Percentiles rank a stretch among this genome's conserved stretches.
phyloP scores from a whole-genome alignment of 1,284 basidiomycete genomes.

The Macrocystidia cucumis region DNA sequence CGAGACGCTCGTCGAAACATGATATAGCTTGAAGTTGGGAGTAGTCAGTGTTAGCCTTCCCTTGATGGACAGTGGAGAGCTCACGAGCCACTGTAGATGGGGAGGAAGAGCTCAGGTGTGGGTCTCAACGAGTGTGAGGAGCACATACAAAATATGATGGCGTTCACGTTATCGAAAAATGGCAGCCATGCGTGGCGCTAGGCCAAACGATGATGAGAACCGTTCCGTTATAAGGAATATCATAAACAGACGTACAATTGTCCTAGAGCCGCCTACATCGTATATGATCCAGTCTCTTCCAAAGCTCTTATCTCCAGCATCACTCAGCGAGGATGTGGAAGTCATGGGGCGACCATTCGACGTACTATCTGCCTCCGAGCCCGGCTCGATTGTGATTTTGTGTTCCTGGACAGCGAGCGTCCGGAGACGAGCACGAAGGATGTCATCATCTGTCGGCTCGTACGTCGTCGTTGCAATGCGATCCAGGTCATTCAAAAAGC shows the following conservation, averaged over 20 bases:
- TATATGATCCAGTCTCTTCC: constrained; percentile 39
- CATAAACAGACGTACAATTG: constrained; percentile 24
- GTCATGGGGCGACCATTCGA: constrained; percentile 12
- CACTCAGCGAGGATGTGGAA: constrained; percentile 5
- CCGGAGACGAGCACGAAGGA: constrained; percentile 80
- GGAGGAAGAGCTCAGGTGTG: background rate
- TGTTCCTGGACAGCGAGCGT: constrained; percentile 62
- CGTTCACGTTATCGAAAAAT: constrained; percentile 57
- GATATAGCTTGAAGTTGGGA: constrained; percentile 35
- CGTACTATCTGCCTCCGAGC: constrained; percentile 5
- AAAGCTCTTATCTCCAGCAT: constrained; percentile 14
- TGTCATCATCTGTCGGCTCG: constrained; percentile 81
- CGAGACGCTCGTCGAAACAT: constrained; percentile 56
- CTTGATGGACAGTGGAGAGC: constrained; percentile 5
- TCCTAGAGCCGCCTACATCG: constrained; percentile 48
- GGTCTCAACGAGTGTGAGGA: constrained; percentile 2
- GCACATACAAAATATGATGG: constrained; percentile 52
- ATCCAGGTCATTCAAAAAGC: constrained; percentile 42
- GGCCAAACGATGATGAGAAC: background rate
- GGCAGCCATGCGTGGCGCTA: constrained; percentile 56
- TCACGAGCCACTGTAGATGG: constrained; percentile 24
- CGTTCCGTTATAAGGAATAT: constrained; percentile 1
- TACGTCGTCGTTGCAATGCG: constrained; percentile 66
- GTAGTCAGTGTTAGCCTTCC: background rate
- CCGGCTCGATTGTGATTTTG: constrained; percentile 26